Conservation (phyloP, 73 alveolate genomes). For the Paramecium sonneborni region DNA sequence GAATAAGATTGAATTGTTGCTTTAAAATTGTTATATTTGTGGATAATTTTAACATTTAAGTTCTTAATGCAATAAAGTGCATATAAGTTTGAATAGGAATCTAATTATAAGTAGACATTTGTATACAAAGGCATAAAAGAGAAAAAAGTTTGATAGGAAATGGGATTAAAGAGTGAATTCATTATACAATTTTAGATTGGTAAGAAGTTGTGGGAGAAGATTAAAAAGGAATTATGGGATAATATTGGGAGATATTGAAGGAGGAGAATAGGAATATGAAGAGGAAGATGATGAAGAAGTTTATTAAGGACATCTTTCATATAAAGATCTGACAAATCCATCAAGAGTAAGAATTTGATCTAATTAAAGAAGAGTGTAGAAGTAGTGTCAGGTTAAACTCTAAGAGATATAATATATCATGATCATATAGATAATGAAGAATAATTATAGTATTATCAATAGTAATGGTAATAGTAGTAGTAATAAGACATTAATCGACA, state of each 20-base stretch:
- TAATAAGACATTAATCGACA: conserved; percentile 23
- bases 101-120: neutral
- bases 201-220: neutral
- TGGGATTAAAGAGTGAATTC: conserved; percentile 1
- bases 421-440: neutral
- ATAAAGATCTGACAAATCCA: conserved; percentile 46
- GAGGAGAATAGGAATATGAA: neutral
- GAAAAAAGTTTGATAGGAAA: neutral
- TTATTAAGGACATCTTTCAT: neutral
- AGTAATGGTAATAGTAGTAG: neutral
- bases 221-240: neutral
- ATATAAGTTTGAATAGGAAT: neutral
- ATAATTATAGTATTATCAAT: neutral
- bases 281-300: neutral
- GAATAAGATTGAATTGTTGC: neutral
- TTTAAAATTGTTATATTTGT: conserved; percentile 14
- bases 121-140: neutral
- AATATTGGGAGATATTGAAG: neutral
- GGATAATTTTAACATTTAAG: neutral
- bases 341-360: neutral
- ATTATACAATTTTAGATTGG: neutral
- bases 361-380: conserved; percentile 27
- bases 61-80: conserved; percentile 13
- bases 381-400: conserved; percentile 31
- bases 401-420: neutral